phyloP scores from a whole-genome alignment of 192 early-diverging fungal species.

The Entrophospora sp. region DNA sequence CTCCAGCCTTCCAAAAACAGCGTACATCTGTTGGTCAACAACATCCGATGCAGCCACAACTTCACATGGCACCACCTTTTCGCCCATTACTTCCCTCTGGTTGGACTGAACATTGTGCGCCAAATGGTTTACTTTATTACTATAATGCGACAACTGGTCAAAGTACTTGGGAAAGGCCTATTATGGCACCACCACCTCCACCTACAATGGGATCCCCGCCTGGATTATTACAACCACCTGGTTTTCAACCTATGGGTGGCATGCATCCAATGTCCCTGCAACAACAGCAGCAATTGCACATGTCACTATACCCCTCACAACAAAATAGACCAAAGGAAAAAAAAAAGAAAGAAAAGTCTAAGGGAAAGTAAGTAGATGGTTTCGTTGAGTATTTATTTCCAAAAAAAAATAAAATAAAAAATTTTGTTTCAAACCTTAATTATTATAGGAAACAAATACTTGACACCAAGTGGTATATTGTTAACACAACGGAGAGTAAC shows the following conservation, averaged over 20 bases:
- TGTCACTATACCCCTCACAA: conserved; percentile 18
- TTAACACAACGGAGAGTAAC: conserved; percentile 56
- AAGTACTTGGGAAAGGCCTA: conserved; percentile 60
- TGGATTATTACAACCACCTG: conserved; percentile 22
- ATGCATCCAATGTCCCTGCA: conserved; percentile 11
- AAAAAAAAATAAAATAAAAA: neutral
- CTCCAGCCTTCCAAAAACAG: neutral
- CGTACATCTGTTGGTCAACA: neutral
- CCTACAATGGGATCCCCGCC: conserved; percentile 24
- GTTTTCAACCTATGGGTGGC: conserved; percentile 18
- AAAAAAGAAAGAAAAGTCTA: conserved; percentile 34
- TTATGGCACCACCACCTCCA: conserved; percentile 19
- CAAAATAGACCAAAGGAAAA: conserved; percentile 28
- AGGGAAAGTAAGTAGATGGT: conserved; percentile 30
- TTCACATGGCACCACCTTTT: neutral
- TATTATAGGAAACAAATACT: conserved; percentile 44
- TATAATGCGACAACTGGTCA: conserved; percentile 62
- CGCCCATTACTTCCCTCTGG: conserved; percentile 37
- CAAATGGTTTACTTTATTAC: conserved; percentile 59
- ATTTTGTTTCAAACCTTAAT: neutral
- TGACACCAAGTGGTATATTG: conserved; percentile 63
- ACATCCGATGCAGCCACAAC: neutral
- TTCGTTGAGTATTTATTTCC: no score
- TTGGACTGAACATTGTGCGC: conserved; percentile 54
- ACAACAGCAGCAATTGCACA: neutral